phyloP scores from a whole-genome alignment of 441 rosid genomes.

The Adansonia rubrostipa region DNA sequence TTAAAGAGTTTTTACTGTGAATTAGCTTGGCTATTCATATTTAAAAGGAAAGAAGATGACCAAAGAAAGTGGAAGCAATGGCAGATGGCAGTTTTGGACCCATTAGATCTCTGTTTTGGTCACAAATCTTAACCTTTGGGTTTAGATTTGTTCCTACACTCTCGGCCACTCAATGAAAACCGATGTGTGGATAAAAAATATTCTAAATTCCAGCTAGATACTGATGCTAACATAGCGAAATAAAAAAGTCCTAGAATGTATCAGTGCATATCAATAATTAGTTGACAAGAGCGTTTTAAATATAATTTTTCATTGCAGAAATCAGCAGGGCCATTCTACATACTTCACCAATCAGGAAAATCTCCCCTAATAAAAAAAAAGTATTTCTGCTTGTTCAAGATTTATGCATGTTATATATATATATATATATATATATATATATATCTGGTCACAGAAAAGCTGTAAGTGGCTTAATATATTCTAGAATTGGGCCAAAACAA shows the following conservation, averaged over 20 bases:
- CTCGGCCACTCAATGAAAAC: too few relatives aligned
- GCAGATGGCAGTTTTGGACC: neutral
- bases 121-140: neutral
- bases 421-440: neutral
- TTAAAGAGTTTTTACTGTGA: neutral
- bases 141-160: neutral
- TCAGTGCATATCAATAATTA: neutral
- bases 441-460: neutral
- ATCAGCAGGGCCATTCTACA: neutral
- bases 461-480: neutral
- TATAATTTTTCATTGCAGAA: neutral
- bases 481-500: slow-evolving; percentile 1
- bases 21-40: neutral
- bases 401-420: neutral
- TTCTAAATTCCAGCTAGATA: too few relatives aligned
- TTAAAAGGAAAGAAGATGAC: neutral
- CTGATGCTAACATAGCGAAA: neutral
- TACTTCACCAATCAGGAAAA: neutral
- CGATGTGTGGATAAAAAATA: too few relatives aligned
- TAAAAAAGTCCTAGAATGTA: neutral
- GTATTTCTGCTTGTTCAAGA: neutral
- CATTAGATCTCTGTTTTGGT: neutral
- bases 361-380: neutral
- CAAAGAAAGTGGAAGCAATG: neutral
- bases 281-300: neutral